These are phyloP conservation scores for Fusarium sp. DNA, from an alignment of 2,329 filamentous ascomycete species.

Conservation along the genomic window DNA sequence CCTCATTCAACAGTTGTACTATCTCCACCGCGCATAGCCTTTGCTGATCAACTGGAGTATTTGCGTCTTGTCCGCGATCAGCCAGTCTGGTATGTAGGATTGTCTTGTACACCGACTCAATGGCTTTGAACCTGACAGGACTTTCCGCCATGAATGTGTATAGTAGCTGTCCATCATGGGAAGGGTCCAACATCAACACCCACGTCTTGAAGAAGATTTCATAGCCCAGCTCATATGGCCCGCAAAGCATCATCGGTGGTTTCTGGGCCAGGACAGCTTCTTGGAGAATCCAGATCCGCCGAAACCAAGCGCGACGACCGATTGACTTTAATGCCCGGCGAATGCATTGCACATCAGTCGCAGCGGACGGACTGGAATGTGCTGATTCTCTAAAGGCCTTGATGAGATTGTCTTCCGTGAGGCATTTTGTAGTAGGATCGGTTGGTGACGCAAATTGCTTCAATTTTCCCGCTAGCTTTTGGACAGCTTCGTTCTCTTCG, in stretches of 20 bases:
- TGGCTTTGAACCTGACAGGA: slow-evolving; percentile 14
- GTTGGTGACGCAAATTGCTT: background rate
- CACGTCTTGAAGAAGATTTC: slow-evolving; percentile 20
- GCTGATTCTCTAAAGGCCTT: background rate
- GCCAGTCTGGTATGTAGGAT: background rate
- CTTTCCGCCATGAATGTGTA: slow-evolving; percentile 6
- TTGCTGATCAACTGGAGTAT: rapidly evolving
- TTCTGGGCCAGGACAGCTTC: slow-evolving; percentile 13
- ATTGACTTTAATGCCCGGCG: background rate
- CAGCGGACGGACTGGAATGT: rapidly evolving
- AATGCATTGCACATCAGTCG: background rate
- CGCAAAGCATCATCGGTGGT: background rate
- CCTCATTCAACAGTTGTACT: background rate
- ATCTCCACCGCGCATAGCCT: slow-evolving; percentile 11
- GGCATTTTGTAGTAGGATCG: rapidly evolving
- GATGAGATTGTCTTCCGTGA: background rate
- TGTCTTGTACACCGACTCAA: background rate
- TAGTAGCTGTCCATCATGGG: slow-evolving; percentile 6
- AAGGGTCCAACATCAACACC: slow-evolving; percentile 16
- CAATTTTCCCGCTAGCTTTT: background rate
- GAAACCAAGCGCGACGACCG: slow-evolving; percentile 20
- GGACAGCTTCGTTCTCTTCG: background rate
- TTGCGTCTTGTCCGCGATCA: rapidly evolving
- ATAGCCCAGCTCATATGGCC: background rate
- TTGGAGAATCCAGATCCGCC: slow-evolving; percentile 29